Evolutionary conservation across 176 grass and related monocot genomes (phyloP).

Genomic region (Otatea glauca): DNA sequence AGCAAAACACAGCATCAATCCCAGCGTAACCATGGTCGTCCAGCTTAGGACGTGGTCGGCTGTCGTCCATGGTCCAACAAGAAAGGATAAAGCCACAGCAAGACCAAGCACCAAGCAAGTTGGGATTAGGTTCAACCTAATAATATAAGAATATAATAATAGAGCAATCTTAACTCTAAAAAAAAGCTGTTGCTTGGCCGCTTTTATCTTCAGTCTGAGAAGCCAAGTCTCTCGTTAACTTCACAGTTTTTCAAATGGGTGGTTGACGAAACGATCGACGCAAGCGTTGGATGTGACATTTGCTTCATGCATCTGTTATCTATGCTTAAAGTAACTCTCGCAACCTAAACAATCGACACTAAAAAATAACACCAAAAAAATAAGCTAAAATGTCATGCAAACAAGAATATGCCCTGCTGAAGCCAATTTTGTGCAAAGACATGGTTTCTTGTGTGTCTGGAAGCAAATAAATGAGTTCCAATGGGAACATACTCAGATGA

Average conservation of each 20-base stretch:
- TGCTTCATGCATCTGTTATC: conserved; percentile 24
- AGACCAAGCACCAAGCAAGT: background rate
- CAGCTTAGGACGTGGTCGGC: background rate
- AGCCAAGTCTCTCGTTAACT: conserved; percentile 26
- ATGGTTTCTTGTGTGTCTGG: background rate
- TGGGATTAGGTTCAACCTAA: background rate
- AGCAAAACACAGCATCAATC: background rate
- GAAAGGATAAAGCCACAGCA: background rate
- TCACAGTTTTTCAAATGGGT: background rate
- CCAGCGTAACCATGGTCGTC: background rate
- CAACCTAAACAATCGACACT: background rate
- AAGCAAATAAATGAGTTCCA: background rate
- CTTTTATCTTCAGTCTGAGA: background rate
- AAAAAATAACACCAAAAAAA: background rate
- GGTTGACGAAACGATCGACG: conserved; percentile 21
- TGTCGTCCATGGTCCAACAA: conserved; percentile 3
- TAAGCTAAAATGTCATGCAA: background rate
- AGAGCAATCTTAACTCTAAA: background rate
- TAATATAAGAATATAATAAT: background rate
- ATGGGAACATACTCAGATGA: background rate
- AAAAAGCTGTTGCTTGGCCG: conserved; percentile 11
- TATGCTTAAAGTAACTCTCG: conserved; percentile 34
- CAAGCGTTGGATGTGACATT: conserved; percentile 8
- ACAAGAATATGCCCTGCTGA: background rate
- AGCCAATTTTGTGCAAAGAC: background rate